Conservation (phyloP, 139 green algal genomes). For the Tetraselmis chui region DNA sequence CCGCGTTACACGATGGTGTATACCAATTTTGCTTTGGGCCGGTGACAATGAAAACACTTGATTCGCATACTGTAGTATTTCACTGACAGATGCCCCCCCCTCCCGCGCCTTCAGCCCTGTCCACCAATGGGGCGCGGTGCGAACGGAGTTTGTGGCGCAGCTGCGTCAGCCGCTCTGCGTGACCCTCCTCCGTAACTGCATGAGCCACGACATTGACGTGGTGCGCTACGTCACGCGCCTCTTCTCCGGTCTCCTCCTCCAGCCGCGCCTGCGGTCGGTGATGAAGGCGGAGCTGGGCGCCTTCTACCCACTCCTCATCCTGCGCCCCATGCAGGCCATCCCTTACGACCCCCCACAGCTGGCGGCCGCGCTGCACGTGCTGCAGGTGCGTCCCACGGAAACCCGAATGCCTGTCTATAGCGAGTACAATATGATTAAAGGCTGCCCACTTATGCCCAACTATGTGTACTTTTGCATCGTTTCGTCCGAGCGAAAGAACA, state of each 20-base stretch:
- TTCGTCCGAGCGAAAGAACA: too few species aligned
- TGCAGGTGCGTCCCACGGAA: not conserved
- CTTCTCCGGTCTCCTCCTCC: conserved; percentile 25
- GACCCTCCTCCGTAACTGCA: conserved; percentile 73
- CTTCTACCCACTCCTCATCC: conserved; percentile 81
- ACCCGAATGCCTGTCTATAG: too few species aligned
- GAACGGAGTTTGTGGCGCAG: conserved; percentile 54
- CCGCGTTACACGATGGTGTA: too few species aligned
- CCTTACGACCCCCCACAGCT: not conserved
- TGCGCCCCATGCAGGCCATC: conserved; percentile 68
- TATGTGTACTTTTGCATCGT: too few species aligned
- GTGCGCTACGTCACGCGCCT: conserved; percentile 20
- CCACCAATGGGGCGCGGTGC: conserved; percentile 10
- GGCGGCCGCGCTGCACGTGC: conserved; percentile 10
- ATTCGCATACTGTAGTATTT: too few species aligned
- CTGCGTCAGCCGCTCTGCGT: conserved; percentile 76
- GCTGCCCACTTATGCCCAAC: too few species aligned
- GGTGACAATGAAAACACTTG: too few species aligned
- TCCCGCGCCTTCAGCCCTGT: not conserved
- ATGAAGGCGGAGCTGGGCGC: conserved; percentile 80
- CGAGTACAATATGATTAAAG: too few species aligned
- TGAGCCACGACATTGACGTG: conserved; percentile 28
- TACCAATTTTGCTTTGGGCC: too few species aligned
- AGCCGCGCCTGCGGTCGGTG: conserved; percentile 37
- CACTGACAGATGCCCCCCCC: too few species aligned